Base-by-base conservation (phyloP, 495 filamentous ascomycete genomes). In the Xylaria venustula region DNA sequence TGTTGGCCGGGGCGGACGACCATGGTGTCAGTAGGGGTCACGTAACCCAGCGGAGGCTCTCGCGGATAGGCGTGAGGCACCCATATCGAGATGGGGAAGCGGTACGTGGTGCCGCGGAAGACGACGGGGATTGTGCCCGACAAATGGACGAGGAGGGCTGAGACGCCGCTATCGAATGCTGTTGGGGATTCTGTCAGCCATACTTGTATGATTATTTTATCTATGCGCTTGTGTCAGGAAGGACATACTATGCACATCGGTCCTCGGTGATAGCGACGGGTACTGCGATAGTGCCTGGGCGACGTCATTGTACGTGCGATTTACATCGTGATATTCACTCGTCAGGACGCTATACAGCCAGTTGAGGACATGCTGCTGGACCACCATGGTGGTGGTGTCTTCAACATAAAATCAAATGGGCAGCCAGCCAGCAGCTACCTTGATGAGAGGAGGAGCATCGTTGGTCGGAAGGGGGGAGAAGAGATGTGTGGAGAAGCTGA, bases 291-390 rank as follows among this genome's bases (percentile, higher is more conserved):
- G 85, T 28, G 86, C 85, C 70, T 89, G 87, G 64, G 88, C 92
- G 64, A 96, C 87, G 72, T 98, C 93, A 71, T 88, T 88, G 77
- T 97, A 97, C 55, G 93, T 91, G 30, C 92, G 90, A 68, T 92
- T 92, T 48, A 91, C 86, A 77, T 97, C 91, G 64, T 85, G 87
- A 69, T 98, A 98, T 82, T 97, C 91, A 74, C 88, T 91, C 37
- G 84, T 88, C 54, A 98, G 71, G 45, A 96, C 87, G 72, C 89
- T 94, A 76, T 96, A 95, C 1, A 98, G 87, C 94, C 94, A 98
- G 72, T 90, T 90, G 55, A 98, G 82, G 42, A 95, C 88, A 74
- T 91, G 89, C 69, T 94, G 92, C 62, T 90, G 87, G 65, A 96
- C 90, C 54, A 86, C 80, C 74, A 90, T 89, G 83, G 88, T 93